These are phyloP conservation scores for Candida taoyuanica DNA, from an alignment of 805 yeast genomes.

Conservation along the genomic window DNA sequence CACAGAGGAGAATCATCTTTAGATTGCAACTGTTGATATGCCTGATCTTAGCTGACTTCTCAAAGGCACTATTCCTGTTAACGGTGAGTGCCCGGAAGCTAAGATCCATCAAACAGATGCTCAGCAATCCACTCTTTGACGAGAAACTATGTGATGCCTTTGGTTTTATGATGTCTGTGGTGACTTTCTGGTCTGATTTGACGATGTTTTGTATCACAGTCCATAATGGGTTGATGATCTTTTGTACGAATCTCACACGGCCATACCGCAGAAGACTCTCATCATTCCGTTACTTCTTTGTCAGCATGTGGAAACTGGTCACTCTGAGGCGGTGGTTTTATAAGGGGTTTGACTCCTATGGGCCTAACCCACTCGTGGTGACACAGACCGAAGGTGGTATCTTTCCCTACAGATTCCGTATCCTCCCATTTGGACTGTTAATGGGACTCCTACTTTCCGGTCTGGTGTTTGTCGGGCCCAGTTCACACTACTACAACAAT, in stretches of 20 bases:
- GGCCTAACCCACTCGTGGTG: slow-evolving; percentile 5
- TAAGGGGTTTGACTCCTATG: slow-evolving; percentile 4
- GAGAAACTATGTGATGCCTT: slow-evolving; percentile 17
- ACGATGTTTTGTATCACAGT: slow-evolving; percentile 18
- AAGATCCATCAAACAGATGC: not conserved
- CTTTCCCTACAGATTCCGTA: slow-evolving; percentile 9
- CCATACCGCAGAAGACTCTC: slow-evolving; percentile 11
- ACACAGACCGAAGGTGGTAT: slow-evolving; percentile 22
- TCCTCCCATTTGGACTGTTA: not conserved
- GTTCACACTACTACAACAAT: slow-evolving; percentile 10
- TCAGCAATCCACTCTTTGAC: not conserved
- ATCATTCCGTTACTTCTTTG: slow-evolving; percentile 4
- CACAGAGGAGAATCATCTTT: slow-evolving; percentile 19
- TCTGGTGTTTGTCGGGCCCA: slow-evolving; percentile 14
- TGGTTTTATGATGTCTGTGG: slow-evolving; percentile 16
- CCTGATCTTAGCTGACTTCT: slow-evolving; percentile 17
- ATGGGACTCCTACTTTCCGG: slow-evolving; percentile 7
- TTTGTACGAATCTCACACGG: slow-evolving; percentile 12
- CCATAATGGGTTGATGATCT: slow-evolving; percentile 22
- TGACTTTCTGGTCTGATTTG: slow-evolving; percentile 17
- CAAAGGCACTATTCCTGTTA: slow-evolving; percentile 15
- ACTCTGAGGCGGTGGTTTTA: slow-evolving; percentile 4
- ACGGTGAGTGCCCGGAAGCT: slow-evolving; percentile 5
- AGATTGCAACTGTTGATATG: slow-evolving; percentile 18
- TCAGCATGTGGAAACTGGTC: slow-evolving; percentile 5